Base-by-base conservation (phyloP, 441 rosid species). In the Bruguiera hainesii region DNA sequence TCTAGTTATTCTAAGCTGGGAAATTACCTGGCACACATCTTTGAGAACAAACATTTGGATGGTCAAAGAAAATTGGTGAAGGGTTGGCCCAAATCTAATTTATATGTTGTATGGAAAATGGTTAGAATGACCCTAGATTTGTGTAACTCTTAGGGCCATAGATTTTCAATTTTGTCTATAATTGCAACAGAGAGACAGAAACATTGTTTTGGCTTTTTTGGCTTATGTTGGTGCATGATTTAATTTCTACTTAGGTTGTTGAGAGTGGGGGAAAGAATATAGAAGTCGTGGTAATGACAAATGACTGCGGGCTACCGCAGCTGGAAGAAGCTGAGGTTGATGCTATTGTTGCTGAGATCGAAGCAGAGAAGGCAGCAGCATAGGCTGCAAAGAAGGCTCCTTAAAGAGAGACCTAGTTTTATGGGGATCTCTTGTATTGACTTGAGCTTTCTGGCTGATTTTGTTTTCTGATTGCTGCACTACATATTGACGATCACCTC, bases 211-310 rank as follows among this genome's bases (percentile, higher is more conserved):
- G 46, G 46, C 46, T 39, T 9, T 39, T 39, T 39, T 39, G 46
- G 11, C 4, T 10, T 39, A 39, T 11, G 46, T 39, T 39, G 18
- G 18, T 5, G 5, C 23, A 7, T 21, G 26, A 21, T 21, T 57
- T 33, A 21, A 29, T 59, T 20, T 50, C 49, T 61, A 2, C 28
- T 15, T 65, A 94, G 99, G 98, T 94, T 63, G 98, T 89, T 23
- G 98, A 94, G 82, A 94, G 96, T 30, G 99, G 99, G 7, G 99
- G 99, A 49, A 94, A 94, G 88, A 94, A 94, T 87, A 94, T 91
- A 56, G 97, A 94, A 84, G 80, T 94, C 61, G 98, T 93, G 61
- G 85, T 91, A 74, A 88, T 94, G 98, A 88, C 93, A 7, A 83
- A 77, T 61, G 98, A 88, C 56, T 80, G 85, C 42, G 88, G 80